phyloP scores from a whole-genome alignment of 306 rosid species.

The Boehmeria nivea region DNA sequence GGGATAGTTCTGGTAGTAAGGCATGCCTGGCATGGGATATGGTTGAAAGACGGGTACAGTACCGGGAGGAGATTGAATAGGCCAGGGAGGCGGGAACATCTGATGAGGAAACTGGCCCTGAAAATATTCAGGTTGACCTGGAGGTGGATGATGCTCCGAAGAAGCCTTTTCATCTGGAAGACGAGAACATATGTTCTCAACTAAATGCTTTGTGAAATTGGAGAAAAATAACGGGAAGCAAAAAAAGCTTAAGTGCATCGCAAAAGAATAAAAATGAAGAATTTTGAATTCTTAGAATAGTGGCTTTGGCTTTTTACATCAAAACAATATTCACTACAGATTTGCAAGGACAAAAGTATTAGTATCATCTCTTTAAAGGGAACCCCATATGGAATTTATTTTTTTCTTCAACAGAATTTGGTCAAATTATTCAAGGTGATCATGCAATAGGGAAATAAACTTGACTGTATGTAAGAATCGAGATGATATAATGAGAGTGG shows the following conservation, averaged over 20 bases:
- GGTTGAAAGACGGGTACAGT: constrained; percentile 66
- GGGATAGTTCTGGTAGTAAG: constrained; percentile 74
- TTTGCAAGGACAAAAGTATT: too few relatives aligned
- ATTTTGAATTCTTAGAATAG: too few relatives aligned
- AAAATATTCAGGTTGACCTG: constrained; percentile 59
- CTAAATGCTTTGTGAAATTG: too few relatives aligned
- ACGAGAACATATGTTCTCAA: not conserved
- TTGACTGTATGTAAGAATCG: too few relatives aligned
- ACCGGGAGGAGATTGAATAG: constrained; percentile 82
- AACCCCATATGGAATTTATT: too few relatives aligned
- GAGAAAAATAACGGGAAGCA: too few relatives aligned
- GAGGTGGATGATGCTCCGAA: constrained; percentile 47
- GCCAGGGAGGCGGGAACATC: constrained; percentile 89
- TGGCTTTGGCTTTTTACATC: too few relatives aligned
- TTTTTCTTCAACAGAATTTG: too few relatives aligned
- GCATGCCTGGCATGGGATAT: constrained; percentile 93
- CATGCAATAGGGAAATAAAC: not conserved
- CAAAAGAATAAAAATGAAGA: too few relatives aligned
- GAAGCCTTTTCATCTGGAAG: constrained; percentile 60
- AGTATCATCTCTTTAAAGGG: too few relatives aligned
- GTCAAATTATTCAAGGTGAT: not conserved
- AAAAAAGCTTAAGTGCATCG: too few relatives aligned
- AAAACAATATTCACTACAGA: too few relatives aligned
- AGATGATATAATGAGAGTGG: not conserved
- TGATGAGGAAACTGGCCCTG: constrained; percentile 90